phyloP scores from a whole-genome alignment of 768 basidiomycete species.

The Royoungia palumana region DNA sequence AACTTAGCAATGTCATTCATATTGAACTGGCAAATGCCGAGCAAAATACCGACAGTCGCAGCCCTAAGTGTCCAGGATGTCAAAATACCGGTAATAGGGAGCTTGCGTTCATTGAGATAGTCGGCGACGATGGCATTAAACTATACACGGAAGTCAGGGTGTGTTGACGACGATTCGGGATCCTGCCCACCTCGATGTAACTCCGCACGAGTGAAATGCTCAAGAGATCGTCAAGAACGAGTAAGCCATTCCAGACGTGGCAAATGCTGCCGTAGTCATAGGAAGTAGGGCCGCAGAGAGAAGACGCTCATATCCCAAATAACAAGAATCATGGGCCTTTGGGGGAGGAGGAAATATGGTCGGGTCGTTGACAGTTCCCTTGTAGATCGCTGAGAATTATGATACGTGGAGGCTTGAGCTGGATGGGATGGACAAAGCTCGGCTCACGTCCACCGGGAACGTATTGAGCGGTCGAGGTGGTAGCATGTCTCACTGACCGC shows the following conservation, averaged over 20 bases:
- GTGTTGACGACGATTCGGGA: neutral
- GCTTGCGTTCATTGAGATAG: constrained; percentile 93
- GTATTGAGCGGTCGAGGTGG: constrained; percentile 39
- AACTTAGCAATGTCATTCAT: constrained; percentile 93
- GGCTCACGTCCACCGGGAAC: constrained; percentile 72
- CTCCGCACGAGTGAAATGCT: constrained; percentile 88
- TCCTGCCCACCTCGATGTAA: constrained; percentile 77
- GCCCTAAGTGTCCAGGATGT: constrained; percentile 74
- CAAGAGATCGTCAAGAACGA: constrained; percentile 84
- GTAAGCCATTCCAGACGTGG: constrained; percentile 68
- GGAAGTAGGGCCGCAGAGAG: constrained; percentile 87
- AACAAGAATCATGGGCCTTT: constrained; percentile 84
- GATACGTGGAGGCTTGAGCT: neutral
- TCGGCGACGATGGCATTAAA: constrained; percentile 78
- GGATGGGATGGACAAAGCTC: neutral
- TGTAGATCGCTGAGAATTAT: constrained; percentile 62
- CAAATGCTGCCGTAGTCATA: constrained; percentile 82
- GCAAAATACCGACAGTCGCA: constrained; percentile 74
- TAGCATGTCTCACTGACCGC: constrained; percentile 39
- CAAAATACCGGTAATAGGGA: constrained; percentile 71
- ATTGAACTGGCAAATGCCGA: constrained; percentile 97
- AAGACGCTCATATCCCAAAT: constrained; percentile 90
- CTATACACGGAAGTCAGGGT: constrained; percentile 33
- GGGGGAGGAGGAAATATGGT: constrained; percentile 83
- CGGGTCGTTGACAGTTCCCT: constrained; percentile 94